Evolutionary conservation across 139 green algal species (phyloP).

Genomic region (Microglena sp.): DNA sequence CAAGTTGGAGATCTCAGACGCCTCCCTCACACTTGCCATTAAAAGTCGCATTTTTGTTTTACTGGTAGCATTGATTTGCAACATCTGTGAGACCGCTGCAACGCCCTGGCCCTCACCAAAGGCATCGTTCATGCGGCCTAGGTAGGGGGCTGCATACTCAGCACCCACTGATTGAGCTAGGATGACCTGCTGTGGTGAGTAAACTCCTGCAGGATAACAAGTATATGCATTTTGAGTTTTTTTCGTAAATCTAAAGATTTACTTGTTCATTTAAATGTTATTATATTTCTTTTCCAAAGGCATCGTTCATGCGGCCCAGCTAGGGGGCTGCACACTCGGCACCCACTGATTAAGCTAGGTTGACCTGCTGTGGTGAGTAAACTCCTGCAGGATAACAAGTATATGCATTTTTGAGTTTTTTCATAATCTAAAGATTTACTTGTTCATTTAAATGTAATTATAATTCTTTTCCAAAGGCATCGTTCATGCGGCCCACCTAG

Average conservation of each 20-base stretch:
- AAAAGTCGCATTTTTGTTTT: conserved; percentile 45
- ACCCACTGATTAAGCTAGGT: conserved; percentile 49
- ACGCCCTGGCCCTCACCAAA: conserved; percentile 25
- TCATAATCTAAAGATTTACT: too few species aligned
- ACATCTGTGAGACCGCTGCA: conserved; percentile 44
- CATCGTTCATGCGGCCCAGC: conserved; percentile 15
- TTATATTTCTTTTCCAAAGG: not conserved
- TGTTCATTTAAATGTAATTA: too few species aligned
- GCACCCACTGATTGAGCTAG: conserved; percentile 54
- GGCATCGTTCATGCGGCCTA: conserved; percentile 13
- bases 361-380: conserved; percentile 44
- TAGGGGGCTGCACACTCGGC: conserved; percentile 75
- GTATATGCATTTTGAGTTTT: too few species aligned
- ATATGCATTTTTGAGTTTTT: too few species aligned
- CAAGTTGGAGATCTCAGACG: conserved; percentile 41
- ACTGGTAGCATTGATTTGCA: conserved; percentile 33
- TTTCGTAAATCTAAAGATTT: too few species aligned
- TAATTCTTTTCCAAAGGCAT: not conserved
- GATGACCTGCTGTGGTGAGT: conserved; percentile 45
- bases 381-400: conserved; percentile 30
- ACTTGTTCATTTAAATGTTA: too few species aligned
- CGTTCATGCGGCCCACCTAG: conserved; percentile 37
- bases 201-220: conserved; percentile 35
- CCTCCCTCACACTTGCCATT: conserved; percentile 55
- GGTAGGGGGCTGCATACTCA: conserved; percentile 70